Conservation (phyloP, 179 eudicot species). For the Camellia oleifera region DNA sequence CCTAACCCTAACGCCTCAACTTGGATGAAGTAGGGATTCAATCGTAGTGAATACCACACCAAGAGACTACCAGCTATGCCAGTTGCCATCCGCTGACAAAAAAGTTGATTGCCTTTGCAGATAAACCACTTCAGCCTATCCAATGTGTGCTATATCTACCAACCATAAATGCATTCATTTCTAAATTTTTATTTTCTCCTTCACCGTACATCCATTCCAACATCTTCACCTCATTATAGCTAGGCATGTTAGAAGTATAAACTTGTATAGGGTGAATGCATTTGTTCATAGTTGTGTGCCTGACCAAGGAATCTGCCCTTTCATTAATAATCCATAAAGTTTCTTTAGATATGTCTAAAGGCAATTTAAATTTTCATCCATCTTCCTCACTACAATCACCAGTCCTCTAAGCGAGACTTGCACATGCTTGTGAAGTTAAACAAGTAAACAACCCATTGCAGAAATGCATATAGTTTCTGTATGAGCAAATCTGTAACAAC, state of each 20-base stretch:
- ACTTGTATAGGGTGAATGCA: neutral
- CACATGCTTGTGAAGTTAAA: neutral
- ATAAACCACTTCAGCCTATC: too few species aligned
- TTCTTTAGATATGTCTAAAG: neutral
- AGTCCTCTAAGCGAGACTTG: neutral
- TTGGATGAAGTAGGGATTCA: too few species aligned
- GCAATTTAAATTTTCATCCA: neutral
- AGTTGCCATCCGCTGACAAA: too few species aligned
- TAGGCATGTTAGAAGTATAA: neutral
- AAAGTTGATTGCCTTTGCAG: too few species aligned
- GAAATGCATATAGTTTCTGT: neutral
- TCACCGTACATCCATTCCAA: too few species aligned
- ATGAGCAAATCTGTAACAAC: neutral
- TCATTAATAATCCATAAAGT: neutral
- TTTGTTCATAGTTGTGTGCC: neutral
- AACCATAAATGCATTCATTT: too few species aligned
- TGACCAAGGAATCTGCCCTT: neutral
- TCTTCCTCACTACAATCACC: neutral
- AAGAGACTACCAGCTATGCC: too few species aligned
- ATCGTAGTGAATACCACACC: too few species aligned
- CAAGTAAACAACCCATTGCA: neutral
- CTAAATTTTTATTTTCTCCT: too few species aligned
- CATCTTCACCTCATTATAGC: too few species aligned
- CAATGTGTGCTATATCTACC: too few species aligned
- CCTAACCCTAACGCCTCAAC: too few species aligned